phyloP scores from a whole-genome alignment of 2,329 filamentous ascomycete genomes.

The Xylariales sp. region DNA sequence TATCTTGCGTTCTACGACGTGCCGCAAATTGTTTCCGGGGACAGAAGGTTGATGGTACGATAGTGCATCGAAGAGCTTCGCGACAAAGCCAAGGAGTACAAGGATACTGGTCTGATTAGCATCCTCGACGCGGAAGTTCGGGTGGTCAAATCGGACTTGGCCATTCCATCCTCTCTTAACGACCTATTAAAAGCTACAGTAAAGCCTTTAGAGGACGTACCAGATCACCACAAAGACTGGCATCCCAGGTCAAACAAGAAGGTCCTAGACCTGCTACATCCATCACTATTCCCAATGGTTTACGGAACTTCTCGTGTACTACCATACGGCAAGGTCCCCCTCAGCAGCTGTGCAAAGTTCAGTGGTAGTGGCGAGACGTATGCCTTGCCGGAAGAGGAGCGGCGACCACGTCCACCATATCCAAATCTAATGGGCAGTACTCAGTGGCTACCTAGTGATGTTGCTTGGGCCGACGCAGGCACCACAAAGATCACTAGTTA shows the following conservation, averaged over 20 bases:
- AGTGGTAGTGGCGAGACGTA: slow-evolving; percentile 49
- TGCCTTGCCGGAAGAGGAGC: background rate
- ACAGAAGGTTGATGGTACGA: background rate
- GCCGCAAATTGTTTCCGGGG: background rate
- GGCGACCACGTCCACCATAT: background rate
- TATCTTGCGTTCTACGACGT: background rate
- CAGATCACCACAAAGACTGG: slow-evolving; percentile 66
- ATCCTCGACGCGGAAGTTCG: slow-evolving; percentile 56
- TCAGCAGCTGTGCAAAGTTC: slow-evolving; percentile 48
- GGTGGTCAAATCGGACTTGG: slow-evolving; percentile 64
- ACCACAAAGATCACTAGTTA: slow-evolving; percentile 60
- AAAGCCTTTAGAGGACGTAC: slow-evolving; percentile 61
- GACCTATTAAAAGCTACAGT: slow-evolving; percentile 55
- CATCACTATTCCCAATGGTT: slow-evolving; percentile 70
- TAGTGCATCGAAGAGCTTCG: slow-evolving; percentile 56
- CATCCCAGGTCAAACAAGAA: slow-evolving; percentile 67
- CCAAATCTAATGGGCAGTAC: slow-evolving; percentile 46
- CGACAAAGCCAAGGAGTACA: slow-evolving; percentile 58
- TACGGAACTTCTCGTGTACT: slow-evolving; percentile 62
- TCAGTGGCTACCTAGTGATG: slow-evolving; percentile 64
- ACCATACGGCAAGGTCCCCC: slow-evolving; percentile 49
- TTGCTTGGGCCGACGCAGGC: slow-evolving; percentile 54
- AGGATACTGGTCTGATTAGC: slow-evolving; percentile 53
- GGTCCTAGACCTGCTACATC: slow-evolving; percentile 72
- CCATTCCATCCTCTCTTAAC: slow-evolving; percentile 54